Percentiles rank a stretch among this genome's conserved stretches.
These are phyloP conservation scores for Penicillium roqueforti DNA, from an alignment of 495 filamentous ascomycete species.

Conservation along the genomic window DNA sequence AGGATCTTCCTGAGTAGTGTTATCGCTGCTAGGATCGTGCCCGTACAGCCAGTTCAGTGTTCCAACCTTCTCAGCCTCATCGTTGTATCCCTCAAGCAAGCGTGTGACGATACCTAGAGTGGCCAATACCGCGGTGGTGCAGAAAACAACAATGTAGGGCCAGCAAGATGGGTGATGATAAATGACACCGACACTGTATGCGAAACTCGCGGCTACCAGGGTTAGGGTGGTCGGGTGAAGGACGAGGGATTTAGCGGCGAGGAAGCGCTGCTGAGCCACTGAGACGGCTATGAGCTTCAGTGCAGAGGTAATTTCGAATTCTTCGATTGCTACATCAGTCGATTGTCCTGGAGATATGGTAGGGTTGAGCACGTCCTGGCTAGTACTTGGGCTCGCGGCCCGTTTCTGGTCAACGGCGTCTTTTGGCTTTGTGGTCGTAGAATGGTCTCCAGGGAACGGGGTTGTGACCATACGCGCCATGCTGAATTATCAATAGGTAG, in stretches of 20 bases:
- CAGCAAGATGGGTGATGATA: slow-evolving; percentile 33
- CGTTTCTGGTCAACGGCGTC: not conserved
- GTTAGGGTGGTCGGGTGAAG: slow-evolving; percentile 46
- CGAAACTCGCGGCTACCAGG: slow-evolving; percentile 31
- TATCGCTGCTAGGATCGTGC: not conserved
- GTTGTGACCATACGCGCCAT: not conserved
- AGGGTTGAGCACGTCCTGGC: not conserved
- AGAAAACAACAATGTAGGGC: slow-evolving; percentile 21
- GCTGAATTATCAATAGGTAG: not conserved
- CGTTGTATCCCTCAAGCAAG: slow-evolving; percentile 45
- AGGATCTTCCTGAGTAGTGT: not conserved
- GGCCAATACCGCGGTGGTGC: slow-evolving; percentile 43
- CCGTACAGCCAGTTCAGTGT: slow-evolving; percentile 42
- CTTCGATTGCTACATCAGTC: not conserved
- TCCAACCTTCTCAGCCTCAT: slow-evolving; percentile 49
- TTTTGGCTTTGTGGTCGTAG: not conserved
- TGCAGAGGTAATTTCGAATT: slow-evolving; percentile 29
- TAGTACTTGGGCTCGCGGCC: not conserved
- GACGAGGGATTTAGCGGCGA: slow-evolving; percentile 49
- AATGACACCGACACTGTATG: slow-evolving; percentile 32
- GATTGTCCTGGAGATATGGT: not conserved
- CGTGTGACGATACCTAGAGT: slow-evolving; percentile 37
- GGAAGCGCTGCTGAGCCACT: slow-evolving; percentile 60
- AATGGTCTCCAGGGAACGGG: not conserved
- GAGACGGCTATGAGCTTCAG: slow-evolving; percentile 53